These are phyloP conservation scores for Saturnispora zaruensis DNA, from an alignment of 805 yeast species.

Conservation along the genomic window DNA sequence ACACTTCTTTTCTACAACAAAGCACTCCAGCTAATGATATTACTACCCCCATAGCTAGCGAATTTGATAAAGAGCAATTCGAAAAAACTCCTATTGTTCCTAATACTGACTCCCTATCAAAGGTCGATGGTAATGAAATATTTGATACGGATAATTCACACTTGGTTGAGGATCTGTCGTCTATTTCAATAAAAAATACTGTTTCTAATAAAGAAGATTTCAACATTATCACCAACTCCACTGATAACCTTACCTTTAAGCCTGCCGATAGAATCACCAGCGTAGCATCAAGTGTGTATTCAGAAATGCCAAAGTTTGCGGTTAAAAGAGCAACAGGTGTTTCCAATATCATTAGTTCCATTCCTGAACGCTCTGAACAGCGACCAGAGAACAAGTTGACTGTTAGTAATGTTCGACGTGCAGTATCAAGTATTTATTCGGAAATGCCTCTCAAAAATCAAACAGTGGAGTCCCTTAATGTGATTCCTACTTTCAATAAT, in stretches of 20 bases:
- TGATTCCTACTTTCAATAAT: conserved; percentile 18
- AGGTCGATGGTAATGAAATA: conserved; percentile 3
- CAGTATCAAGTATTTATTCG: conserved; percentile 19
- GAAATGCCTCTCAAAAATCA: conserved; percentile 10
- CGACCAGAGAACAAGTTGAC: not conserved
- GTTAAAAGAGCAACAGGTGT: not conserved
- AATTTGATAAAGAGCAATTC: conserved; percentile 10
- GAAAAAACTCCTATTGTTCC: conserved; percentile 18
- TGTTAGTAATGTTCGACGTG: conserved; percentile 9
- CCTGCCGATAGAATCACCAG: conserved; percentile 9
- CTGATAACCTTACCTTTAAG: not conserved
- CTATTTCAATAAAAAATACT: not conserved
- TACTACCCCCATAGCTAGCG: conserved; percentile 9
- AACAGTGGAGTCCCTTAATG: not conserved
- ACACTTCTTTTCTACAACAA: not conserved
- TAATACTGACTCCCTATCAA: conserved; percentile 1
- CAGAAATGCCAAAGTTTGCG: conserved; percentile 11
- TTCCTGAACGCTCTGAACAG: not conserved
- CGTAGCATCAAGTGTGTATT: conserved; percentile 19
- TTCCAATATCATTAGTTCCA: not conserved
- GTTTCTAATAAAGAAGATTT: not conserved
- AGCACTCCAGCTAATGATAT: not conserved
- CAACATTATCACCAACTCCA: not conserved
- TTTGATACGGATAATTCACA: not conserved
- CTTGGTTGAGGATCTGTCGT: conserved; percentile 3